Conservation (phyloP, 108 stramenopile species). For the Hondaea fermentalgiana region DNA sequence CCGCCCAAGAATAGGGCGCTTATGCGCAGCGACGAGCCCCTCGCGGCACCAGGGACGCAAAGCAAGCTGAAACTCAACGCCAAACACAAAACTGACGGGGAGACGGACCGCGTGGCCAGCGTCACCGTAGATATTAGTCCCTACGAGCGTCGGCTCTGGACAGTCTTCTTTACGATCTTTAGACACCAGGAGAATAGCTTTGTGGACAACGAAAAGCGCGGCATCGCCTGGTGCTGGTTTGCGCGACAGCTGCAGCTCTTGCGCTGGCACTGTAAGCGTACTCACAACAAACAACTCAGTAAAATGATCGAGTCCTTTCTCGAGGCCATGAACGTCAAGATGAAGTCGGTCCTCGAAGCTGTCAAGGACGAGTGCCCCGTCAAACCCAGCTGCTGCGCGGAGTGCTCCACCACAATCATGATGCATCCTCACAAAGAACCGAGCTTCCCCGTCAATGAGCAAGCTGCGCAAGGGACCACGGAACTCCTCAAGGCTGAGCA, state of each 20-base stretch:
- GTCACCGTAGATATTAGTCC: not conserved
- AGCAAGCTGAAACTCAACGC: not conserved
- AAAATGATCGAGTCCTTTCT: constrained; percentile 5
- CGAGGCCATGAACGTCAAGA: not conserved
- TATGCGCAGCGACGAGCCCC: not conserved
- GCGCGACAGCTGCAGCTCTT: not conserved
- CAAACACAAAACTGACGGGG: not conserved
- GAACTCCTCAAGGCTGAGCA: not conserved
- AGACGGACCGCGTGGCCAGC: not conserved
- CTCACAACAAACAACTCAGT: not conserved
- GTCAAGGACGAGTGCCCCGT: constrained; percentile 9
- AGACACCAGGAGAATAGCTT: not conserved
- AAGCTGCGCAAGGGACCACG: not conserved
- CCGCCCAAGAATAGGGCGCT: not conserved
- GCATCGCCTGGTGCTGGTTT: constrained; percentile 19
- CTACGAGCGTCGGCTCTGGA: constrained; percentile 8
- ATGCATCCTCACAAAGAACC: not conserved
- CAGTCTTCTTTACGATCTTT: constrained; percentile 1
- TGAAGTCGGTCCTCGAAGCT: not conserved
- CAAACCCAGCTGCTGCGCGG: not conserved
- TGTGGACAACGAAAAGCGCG: not conserved
- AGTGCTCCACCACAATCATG: constrained; percentile 4
- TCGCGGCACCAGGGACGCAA: not conserved
- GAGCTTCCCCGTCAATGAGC: not conserved
- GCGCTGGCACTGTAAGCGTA: not conserved